A percentile compares a stretch with the other conserved stretches of the same genome.
Conservation (phyloP, 140 eudicot species). For the Anethum foeniculum region DNA sequence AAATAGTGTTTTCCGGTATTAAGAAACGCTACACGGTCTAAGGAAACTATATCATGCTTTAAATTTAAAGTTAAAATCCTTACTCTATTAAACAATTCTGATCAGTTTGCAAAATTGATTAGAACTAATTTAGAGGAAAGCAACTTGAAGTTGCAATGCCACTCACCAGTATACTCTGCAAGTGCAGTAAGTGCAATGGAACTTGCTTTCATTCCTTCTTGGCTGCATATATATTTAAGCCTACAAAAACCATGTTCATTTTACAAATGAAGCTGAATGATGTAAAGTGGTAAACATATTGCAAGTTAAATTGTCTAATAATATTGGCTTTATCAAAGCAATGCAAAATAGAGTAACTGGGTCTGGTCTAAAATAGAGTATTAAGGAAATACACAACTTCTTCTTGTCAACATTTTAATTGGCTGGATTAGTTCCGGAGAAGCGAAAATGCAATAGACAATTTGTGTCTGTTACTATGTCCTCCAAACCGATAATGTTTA, state of each 20-base stretch:
- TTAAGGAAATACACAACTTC: not conserved
- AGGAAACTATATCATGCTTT: not conserved
- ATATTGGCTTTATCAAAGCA: not conserved
- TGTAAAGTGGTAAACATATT: not conserved
- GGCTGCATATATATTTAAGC: constrained; percentile 80
- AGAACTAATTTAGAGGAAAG: not conserved
- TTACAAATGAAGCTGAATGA: constrained; percentile 10
- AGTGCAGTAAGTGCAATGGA: constrained; percentile 81
- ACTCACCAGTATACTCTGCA: constrained; percentile 82
- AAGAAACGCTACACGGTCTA: not conserved
- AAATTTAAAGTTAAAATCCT: not conserved
- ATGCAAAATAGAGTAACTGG: not conserved
- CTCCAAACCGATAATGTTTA: not conserved
- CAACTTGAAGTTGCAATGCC: not conserved
- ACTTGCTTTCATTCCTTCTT: constrained; percentile 72
- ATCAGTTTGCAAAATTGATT: not conserved
- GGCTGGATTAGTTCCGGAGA: not conserved
- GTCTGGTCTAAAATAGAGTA: not conserved
- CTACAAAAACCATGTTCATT: constrained; percentile 25
- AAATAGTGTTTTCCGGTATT: not conserved
- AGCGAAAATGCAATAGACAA: not conserved
- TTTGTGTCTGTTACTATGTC: not conserved
- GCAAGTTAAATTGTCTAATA: not conserved
- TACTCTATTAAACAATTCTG: not conserved
- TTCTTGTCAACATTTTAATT: not conserved